A percentile compares a stretch with the other conserved stretches of the same genome.
These are phyloP conservation scores for Pseudopithomyces chartarum DNA, from an alignment of 2,329 filamentous ascomycete species.

Conservation along the genomic window DNA sequence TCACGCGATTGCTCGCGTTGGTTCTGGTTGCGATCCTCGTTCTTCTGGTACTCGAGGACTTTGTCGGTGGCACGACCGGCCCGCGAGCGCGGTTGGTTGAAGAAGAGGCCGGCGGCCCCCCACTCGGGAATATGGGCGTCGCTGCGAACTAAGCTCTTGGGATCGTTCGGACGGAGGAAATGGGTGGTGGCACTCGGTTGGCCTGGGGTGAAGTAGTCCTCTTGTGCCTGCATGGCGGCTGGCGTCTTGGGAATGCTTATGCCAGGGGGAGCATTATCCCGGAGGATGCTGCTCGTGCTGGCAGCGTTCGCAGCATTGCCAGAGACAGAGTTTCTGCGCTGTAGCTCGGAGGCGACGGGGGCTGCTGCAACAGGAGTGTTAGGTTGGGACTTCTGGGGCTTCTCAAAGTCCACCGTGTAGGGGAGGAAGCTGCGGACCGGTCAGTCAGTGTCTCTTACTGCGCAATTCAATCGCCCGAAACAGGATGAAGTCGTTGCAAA, in stretches of 20 bases:
- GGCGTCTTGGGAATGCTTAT: slow-evolving; percentile 49
- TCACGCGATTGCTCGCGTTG: slow-evolving; percentile 30
- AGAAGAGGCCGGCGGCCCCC: slow-evolving; percentile 66
- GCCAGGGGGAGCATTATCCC: slow-evolving; percentile 32
- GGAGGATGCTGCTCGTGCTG: slow-evolving; percentile 47
- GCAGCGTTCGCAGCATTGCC: slow-evolving; percentile 24
- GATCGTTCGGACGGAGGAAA: slow-evolving; percentile 55
- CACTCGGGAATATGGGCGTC: slow-evolving; percentile 78
- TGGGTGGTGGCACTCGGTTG: slow-evolving; percentile 56
- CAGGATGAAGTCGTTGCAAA: too few relatives aligned
- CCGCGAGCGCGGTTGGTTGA: slow-evolving; percentile 78
- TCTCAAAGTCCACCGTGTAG: slow-evolving; percentile 84
- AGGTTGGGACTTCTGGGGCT: slow-evolving; percentile 38
- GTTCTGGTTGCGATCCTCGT: slow-evolving; percentile 45
- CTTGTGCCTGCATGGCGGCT: slow-evolving; percentile 41
- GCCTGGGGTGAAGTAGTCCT: slow-evolving; percentile 53
- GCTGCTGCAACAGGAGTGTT: slow-evolving; percentile 25
- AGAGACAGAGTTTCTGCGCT: slow-evolving; percentile 54
- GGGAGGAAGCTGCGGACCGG: slow-evolving; percentile 75
- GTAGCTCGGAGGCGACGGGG: slow-evolving; percentile 44
- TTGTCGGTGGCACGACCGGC: slow-evolving; percentile 74
- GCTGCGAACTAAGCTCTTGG: slow-evolving; percentile 66
- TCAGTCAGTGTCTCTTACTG: not conserved
- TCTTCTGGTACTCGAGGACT: slow-evolving; percentile 66
- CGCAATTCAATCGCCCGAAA: not conserved